These are phyloP conservation scores for Achaetomiella virescens DNA, from an alignment of 495 filamentous ascomycete species.

Conservation along the genomic window DNA sequence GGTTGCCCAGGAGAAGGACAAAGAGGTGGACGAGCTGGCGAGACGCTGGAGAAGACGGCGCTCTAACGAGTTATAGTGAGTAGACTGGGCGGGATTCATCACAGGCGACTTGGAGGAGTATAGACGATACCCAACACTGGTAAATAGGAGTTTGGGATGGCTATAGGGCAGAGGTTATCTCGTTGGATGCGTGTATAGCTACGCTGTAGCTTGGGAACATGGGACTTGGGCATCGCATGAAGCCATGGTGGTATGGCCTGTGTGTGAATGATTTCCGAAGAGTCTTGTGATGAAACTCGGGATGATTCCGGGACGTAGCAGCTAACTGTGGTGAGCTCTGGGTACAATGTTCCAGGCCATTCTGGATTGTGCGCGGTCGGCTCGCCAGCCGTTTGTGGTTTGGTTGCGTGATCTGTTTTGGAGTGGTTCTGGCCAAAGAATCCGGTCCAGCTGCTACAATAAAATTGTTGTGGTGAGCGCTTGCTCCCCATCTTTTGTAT, in stretches of 20 bases:
- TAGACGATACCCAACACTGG: slow-evolving; percentile 26
- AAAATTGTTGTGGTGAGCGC: too few species aligned
- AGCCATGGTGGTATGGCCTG: background rate
- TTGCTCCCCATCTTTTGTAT: too few species aligned
- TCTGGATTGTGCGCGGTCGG: too few species aligned
- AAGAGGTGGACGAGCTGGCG: slow-evolving; percentile 74
- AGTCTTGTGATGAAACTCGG: too few species aligned
- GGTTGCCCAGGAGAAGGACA: slow-evolving; percentile 64
- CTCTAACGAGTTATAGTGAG: slow-evolving; percentile 24
- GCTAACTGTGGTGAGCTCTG: too few species aligned
- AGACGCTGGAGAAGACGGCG: slow-evolving; percentile 61
- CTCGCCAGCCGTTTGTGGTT: too few species aligned
- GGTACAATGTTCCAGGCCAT: too few species aligned
- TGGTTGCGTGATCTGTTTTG: too few species aligned
- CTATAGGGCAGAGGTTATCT: slow-evolving; percentile 11
- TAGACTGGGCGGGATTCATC: background rate
- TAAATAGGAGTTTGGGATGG: slow-evolving; percentile 17
- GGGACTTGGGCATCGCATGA: background rate
- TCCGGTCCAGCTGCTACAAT: too few species aligned
- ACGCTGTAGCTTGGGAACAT: background rate
- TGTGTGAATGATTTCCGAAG: too few species aligned
- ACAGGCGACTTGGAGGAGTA: slow-evolving; percentile 5
- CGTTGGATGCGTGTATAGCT: slow-evolving; percentile 6
- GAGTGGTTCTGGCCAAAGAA: too few species aligned
- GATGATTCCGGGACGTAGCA: too few species aligned